Evolutionary conservation across 768 basidiomycete genomes (phyloP).

Genomic region (Nevesoporus exiguus): DNA sequence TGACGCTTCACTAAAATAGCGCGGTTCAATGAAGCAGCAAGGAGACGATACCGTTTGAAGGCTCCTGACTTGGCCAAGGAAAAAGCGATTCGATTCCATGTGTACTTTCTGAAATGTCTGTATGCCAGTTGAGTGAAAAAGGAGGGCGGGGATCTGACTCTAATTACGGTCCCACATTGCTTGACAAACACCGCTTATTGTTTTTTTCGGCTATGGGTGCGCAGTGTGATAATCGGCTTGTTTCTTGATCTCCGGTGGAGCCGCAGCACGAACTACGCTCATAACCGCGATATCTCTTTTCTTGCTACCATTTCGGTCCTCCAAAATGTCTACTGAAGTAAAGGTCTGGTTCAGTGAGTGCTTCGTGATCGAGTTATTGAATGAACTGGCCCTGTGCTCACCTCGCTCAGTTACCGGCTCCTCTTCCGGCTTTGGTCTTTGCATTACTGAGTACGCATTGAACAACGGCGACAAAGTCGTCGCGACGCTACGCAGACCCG

Average conservation of each 20-base stretch:
- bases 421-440: slow-evolving; percentile 39
- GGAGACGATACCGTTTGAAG: neutral
- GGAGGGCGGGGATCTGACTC: no score
- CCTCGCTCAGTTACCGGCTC: slow-evolving; percentile 37
- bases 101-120: neutral
- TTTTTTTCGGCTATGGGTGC: no score
- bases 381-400: neutral
- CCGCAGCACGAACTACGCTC: no score
- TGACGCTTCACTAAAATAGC: neutral
- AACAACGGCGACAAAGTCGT: slow-evolving; percentile 37
- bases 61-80: neutral
- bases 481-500: slow-evolving; percentile 43
- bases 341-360: slow-evolving; percentile 26
- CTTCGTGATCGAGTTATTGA: neutral
- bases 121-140: neutral
- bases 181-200: no score
- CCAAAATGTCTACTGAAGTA: neutral
- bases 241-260: no score
- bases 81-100: neutral
- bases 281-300: no score
- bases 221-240: no score
- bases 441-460: slow-evolving; percentile 31
- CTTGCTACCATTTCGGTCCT: no score
- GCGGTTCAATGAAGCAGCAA: neutral
- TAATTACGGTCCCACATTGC: no score